Evolutionary conservation across 140 eudicot genomes (phyloP).

Genomic region (Stevia rebaudiana): DNA sequence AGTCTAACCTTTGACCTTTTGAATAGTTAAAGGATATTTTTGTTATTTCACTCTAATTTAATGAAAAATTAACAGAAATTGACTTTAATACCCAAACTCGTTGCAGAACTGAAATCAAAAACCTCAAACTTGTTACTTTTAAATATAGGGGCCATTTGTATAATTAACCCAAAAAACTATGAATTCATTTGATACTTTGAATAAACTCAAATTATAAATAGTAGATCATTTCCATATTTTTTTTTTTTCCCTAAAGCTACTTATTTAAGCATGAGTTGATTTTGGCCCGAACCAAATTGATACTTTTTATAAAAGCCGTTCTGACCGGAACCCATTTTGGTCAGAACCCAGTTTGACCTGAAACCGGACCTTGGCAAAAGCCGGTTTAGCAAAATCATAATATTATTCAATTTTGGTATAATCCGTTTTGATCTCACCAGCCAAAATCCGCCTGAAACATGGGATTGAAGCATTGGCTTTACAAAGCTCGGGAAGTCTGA

Average conservation of each 20-base stretch:
- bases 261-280: background rate
- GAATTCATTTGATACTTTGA: too few species aligned
- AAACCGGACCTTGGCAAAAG: background rate
- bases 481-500: conserved; percentile 49
- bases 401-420: background rate
- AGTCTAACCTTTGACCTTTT: too few species aligned
- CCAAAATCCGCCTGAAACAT: conserved; percentile 67
- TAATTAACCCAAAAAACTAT: too few species aligned
- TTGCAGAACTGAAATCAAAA: too few species aligned
- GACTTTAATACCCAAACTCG: too few species aligned
- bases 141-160: too few species aligned
- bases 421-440: conserved; percentile 37
- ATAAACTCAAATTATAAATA: background rate
- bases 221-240: background rate
- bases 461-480: conserved; percentile 67
- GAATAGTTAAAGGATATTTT: too few species aligned
- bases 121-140: too few species aligned
- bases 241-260: background rate
- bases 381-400: background rate
- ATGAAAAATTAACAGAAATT: too few species aligned
- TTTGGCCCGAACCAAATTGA: background rate
- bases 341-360: background rate
- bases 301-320: background rate
- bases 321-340: background rate
- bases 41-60: too few species aligned